Base-by-base conservation (phyloP, 2,329 filamentous ascomycete genomes). In the Phoma herbarum region DNA sequence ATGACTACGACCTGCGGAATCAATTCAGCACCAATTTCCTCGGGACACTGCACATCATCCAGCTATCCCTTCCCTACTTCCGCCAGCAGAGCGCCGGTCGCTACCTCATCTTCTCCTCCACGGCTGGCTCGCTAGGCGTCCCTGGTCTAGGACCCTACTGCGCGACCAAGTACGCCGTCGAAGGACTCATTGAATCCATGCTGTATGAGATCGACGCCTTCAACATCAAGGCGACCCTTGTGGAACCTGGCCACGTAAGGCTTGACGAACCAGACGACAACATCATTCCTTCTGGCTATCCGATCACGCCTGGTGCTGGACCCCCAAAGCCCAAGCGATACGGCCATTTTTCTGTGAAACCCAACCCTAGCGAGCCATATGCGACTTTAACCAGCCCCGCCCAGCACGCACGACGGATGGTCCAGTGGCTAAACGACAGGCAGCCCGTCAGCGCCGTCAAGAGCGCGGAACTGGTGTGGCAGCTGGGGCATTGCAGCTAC, bases 21-120 rank as follows among this genome's bases (percentile, higher is more conserved):
- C 95, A 98, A 77, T 97, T 98, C 79, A 92, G 96, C 82, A 97
- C 93, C 22, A 99, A 99, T 78, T 97, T 97, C 78, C 94, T 96
- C 83, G 95, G 95, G 52, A 96, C 93, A 0, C 79, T 98, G 59
- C 91, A 98, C 78, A 97, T 99, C 69, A 90, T 98, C 59, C 93
- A 97, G 75, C 82, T 91, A 20, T 93, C 90, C 1, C 81, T 98
- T 35, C 93, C 93, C 0, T 92, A 96, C 79, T 96, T 98, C 68
- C 88, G 94, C 50, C 84, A 88, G 63, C 89, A 92, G 64, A 84
- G 85, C 31, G 72, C 76, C 26, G 95, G 95, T 1, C 86, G 93
- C 28, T 98, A 97, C 76, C 83, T 98, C 49, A 96, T 98, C 63
- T 97, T 98, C 79, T 97, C 92, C 73, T 95, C 91, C 9, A 97